Percentiles rank a stretch among this genome's conserved stretches.
Evolutionary conservation across 306 rosid genomes (phyloP).

Genomic region (Dicorynia guianensis): DNA sequence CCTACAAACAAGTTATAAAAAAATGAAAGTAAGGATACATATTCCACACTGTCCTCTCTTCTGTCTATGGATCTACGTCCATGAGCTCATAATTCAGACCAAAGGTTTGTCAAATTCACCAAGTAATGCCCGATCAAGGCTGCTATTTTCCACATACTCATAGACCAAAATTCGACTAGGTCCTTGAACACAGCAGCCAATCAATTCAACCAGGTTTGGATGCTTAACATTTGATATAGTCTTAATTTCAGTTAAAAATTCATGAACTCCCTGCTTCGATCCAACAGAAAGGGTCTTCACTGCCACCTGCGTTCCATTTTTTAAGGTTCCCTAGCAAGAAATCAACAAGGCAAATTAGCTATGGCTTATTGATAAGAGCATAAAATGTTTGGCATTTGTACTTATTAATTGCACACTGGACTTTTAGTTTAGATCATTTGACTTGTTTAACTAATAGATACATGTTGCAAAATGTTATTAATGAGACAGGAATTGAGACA

Average conservation of each 20-base stretch:
- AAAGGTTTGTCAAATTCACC: constrained; percentile 53
- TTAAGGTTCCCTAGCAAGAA: constrained; percentile 77
- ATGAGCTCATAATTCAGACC: constrained; percentile 19
- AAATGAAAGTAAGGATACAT: constrained; percentile 26
- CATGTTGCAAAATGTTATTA: too few species aligned
- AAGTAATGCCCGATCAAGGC: constrained; percentile 75
- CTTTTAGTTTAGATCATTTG: too few species aligned
- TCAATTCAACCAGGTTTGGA: constrained; percentile 86
- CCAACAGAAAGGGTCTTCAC: constrained; percentile 86
- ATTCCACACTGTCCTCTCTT: not conserved
- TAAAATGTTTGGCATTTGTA: constrained; percentile 4
- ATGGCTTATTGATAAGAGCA: constrained; percentile 12
- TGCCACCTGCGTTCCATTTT: constrained; percentile 70
- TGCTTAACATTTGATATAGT: constrained; percentile 83
- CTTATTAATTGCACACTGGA: not conserved
- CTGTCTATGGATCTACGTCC: constrained; percentile 10
- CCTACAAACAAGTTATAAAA: constrained; percentile 49
- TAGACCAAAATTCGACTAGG: constrained; percentile 79
- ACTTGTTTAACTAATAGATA: too few species aligned
- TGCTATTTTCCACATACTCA: constrained; percentile 81
- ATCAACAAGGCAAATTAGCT: constrained; percentile 24
- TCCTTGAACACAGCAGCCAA: constrained; percentile 85
- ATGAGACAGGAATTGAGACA: too few species aligned
- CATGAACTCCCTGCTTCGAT: constrained; percentile 89
- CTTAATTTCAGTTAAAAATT: constrained; percentile 81